Evolutionary conservation across 768 basidiomycete genomes (phyloP), one percentile per base, ranked within the genome.

Genomic region (Calocera viscosa): DNA sequence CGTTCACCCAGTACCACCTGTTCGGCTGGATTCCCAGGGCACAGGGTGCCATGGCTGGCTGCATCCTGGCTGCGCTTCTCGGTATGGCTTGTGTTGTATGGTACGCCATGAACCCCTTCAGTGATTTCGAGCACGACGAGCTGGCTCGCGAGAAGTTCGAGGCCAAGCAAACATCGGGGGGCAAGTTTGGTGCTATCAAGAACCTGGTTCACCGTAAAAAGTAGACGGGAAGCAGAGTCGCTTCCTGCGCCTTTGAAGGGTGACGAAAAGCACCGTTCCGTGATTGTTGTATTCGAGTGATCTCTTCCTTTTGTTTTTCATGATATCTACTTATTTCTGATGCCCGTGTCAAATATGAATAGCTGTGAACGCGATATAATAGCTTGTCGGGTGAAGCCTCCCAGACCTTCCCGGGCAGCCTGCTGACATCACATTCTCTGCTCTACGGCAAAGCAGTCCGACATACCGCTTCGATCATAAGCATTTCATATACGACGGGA

Each of bases 61-160:
- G 89, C 70, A 86, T 97, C 39, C 77, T 97, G 65, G 83, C 90
- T 1, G 94, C 91, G 1, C 78, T 90, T 16, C 69, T 95, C 40
- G 95, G 95, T 0, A 89, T 96, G 86, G 69, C 79, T 8, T 82
- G 84, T 0, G 90, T 95, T 30, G 78, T 85, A 39, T 98, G 94
- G 92, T 98, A 98, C 76, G 90, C 91, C n/a, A 84, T 83, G 2
- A 77, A 77, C 33, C 64, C 64, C 66, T 78, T 90, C 68, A 82
- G 87, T 53, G 91, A 92, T 39, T 86, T 86, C 70, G 93, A 95
- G 77, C 81, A 91, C 38, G 91, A 92, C 74, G 78, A 82, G 24
- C 89, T 91, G 75, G 84, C 83, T 65, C 77, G 81, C 69, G 75
- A 77, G 69, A 77, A 80, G 66, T 76, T 86, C 12, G 86, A 81